Evolutionary conservation across 192 early-diverging fungal genomes (phyloP).

Genomic region (Linnemannia elongata): DNA sequence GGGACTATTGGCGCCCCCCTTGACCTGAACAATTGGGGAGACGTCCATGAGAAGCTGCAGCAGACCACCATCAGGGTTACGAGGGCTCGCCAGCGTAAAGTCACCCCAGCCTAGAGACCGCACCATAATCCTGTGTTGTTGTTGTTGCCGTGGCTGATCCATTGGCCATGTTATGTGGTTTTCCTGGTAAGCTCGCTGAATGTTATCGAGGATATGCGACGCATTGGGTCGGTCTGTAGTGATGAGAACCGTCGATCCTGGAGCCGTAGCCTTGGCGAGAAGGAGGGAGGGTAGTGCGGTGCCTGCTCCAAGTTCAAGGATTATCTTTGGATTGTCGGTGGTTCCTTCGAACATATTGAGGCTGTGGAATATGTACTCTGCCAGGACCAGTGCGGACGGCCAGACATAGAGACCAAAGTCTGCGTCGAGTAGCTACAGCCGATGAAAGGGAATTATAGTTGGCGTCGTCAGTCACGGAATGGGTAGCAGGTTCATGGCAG

Average conservation of each 20-base stretch:
- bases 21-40: background rate
- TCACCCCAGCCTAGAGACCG: conserved; percentile 64
- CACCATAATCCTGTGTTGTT: conserved; percentile 44
- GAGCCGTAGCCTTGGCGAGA: conserved; percentile 50
- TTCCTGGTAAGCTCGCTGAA: conserved; percentile 37
- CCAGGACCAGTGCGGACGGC: conserved; percentile 78
- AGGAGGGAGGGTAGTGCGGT: conserved; percentile 75
- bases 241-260: conserved; percentile 40
- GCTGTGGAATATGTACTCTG: conserved; percentile 67
- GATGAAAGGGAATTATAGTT: background rate
- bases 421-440: conserved; percentile 63
- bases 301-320: conserved; percentile 73
- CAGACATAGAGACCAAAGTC: conserved; percentile 78
- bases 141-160: background rate
- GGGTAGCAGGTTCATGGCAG: background rate
- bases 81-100: conserved; percentile 21
- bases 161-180: conserved; percentile 44
- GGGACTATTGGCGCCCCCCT: background rate
- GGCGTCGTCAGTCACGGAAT: background rate
- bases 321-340: conserved; percentile 9
- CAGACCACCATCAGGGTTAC: conserved; percentile 40
- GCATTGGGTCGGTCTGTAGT: conserved; percentile 59
- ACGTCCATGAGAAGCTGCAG: conserved; percentile 55
- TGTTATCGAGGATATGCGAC: conserved; percentile 55
- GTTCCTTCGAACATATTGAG: conserved; percentile 47